Evolutionary conservation across 768 basidiomycete genomes (phyloP).

Genomic region (Lactarius akahatsu): DNA sequence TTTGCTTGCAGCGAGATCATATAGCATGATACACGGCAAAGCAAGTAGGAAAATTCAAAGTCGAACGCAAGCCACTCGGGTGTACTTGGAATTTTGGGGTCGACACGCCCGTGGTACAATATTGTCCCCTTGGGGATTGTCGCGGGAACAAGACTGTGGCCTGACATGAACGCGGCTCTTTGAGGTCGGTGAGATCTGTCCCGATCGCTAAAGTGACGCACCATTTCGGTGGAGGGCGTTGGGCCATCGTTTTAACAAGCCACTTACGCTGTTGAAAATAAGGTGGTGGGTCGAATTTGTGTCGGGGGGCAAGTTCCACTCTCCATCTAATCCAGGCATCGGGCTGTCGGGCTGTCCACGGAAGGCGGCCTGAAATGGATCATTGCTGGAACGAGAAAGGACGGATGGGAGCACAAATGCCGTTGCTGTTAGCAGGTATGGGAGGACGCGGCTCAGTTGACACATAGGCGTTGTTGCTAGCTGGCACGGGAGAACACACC

Average conservation of each 20-base stretch:
- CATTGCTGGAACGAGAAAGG: slow-evolving; percentile 30
- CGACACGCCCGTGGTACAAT: slow-evolving; percentile 26
- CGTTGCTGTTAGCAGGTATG: neutral
- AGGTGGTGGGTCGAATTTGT: slow-evolving; percentile 37
- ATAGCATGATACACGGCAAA: slow-evolving; percentile 12
- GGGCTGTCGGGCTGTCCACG: neutral
- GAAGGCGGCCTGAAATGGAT: slow-evolving; percentile 28
- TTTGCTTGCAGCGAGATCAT: slow-evolving; percentile 17
- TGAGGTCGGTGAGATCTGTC: neutral
- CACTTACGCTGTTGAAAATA: slow-evolving; percentile 38
- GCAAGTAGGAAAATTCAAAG: slow-evolving; percentile 17
- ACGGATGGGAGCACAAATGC: slow-evolving; percentile 2
- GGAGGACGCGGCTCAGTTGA: neutral
- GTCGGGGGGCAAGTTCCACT: slow-evolving; percentile 30
- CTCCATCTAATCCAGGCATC: too few species aligned
- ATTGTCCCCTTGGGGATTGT: slow-evolving; percentile 25
- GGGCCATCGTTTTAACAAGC: slow-evolving; percentile 42
- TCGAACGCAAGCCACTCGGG: slow-evolving; percentile 29
- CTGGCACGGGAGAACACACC: too few species aligned
- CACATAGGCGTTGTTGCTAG: neutral
- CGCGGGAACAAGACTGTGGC: slow-evolving; percentile 24
- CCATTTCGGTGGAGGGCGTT: slow-evolving; percentile 35
- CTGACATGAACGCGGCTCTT: neutral
- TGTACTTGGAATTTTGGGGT: slow-evolving; percentile 4
- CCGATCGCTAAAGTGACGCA: neutral